Conservation (phyloP, 2,329 filamentous ascomycete species). For the Sarocladiaceae sp. region DNA sequence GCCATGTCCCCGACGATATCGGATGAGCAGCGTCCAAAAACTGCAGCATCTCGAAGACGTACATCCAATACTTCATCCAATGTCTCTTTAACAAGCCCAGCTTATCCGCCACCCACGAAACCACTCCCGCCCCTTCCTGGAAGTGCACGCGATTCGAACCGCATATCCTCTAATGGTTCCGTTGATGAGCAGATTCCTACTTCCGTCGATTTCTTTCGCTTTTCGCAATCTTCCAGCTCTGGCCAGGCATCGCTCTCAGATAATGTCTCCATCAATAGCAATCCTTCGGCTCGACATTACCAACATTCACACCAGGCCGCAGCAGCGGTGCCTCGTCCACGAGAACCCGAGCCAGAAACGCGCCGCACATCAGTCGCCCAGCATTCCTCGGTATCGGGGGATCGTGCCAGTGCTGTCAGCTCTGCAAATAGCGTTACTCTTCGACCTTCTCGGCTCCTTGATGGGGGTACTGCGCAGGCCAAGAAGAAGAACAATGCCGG, state of each 20-base stretch:
- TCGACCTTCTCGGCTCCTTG: slow-evolving; percentile 1
- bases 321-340: background rate
- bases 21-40: background rate
- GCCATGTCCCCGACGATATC: background rate
- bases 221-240: slow-evolving; percentile 7
- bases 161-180: background rate
- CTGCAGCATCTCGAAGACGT: background rate
- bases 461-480: slow-evolving; percentile 20
- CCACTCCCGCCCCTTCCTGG: background rate
- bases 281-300: background rate
- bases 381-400: background rate
- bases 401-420: slow-evolving; percentile 1
- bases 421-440: slow-evolving; percentile 2
- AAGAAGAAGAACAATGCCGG: slow-evolving; percentile 19
- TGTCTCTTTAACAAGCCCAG: background rate
- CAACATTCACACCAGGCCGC: background rate
- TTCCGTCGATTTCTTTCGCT: slow-evolving; percentile 3
- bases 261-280: slow-evolving; percentile 3
- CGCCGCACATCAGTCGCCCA: background rate
- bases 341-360: background rate
- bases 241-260: slow-evolving; percentile 3
- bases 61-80: background rate
- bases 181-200: background rate
- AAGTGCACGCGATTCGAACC: background rate
- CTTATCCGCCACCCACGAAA: slow-evolving; percentile 1